phyloP scores from a whole-genome alignment of 2,329 filamentous ascomycete genomes.

The Neurospora sp. region DNA sequence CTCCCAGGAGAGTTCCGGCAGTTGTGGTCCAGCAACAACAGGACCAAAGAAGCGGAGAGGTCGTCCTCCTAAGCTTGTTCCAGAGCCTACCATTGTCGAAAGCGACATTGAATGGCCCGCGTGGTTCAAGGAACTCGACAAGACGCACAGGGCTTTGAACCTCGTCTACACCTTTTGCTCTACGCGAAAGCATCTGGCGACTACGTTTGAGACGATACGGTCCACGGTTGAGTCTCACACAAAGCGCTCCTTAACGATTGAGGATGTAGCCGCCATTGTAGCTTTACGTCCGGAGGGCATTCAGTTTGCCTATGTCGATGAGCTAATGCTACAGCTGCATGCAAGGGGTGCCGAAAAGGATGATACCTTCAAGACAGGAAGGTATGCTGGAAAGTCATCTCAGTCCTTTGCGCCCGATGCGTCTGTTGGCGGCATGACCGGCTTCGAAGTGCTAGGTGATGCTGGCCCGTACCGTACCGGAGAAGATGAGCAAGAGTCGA shows the following conservation, averaged over 20 bases:
- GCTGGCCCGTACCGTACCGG: slow-evolving; percentile 10
- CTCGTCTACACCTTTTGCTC: slow-evolving; percentile 92
- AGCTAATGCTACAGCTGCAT: slow-evolving; percentile 72
- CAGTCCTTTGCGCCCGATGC: slow-evolving; percentile 42
- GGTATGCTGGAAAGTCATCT: slow-evolving; percentile 36
- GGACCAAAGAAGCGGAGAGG: not conserved
- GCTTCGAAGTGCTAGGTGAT: slow-evolving; percentile 26
- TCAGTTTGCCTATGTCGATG: slow-evolving; percentile 78
- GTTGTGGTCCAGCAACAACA: not conserved
- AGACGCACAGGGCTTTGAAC: slow-evolving; percentile 76
- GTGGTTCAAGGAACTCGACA: slow-evolving; percentile 60
- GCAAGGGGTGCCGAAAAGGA: slow-evolving; percentile 58
- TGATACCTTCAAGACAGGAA: slow-evolving; percentile 50
- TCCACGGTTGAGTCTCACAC: slow-evolving; percentile 76
- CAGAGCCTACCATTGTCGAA: slow-evolving; percentile 13
- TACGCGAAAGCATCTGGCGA: slow-evolving; percentile 82
- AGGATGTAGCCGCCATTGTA: slow-evolving; percentile 76
- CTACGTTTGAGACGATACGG: slow-evolving; percentile 83
- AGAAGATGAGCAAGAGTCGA: slow-evolving; percentile 17
- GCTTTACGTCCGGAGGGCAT: slow-evolving; percentile 68
- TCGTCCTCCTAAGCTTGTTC: slow-evolving; percentile 4
- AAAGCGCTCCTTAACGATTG: slow-evolving; percentile 56
- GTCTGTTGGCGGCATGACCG: slow-evolving; percentile 47
- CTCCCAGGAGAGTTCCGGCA: not conserved
- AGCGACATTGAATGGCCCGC: slow-evolving; percentile 57